Evolutionary conservation across 2,329 filamentous ascomycete species (phyloP).

Genomic region (Aspergillus felis): DNA sequence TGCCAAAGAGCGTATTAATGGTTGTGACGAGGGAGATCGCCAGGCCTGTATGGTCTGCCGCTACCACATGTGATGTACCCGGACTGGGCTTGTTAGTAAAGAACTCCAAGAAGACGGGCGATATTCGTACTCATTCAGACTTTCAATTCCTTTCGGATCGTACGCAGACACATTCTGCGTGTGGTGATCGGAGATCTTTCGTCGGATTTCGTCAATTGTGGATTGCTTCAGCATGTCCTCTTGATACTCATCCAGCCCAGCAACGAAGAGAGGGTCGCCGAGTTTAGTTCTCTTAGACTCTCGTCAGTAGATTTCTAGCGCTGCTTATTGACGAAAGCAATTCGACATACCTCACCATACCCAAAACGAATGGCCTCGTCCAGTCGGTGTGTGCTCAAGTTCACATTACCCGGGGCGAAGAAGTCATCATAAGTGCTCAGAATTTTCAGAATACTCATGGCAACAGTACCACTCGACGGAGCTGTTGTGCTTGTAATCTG

Average conservation of each 20-base stretch:
- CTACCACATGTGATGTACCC: conserved; percentile 54
- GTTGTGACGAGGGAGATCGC: conserved; percentile 81
- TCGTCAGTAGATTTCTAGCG: conserved; percentile 8
- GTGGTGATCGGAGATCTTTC: conserved; percentile 65
- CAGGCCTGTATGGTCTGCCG: conserved; percentile 69
- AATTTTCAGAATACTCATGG: conserved; percentile 73
- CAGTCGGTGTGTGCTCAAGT: conserved; percentile 74
- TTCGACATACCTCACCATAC: conserved; percentile 57
- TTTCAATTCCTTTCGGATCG: conserved; percentile 63
- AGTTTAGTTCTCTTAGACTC: conserved; percentile 62
- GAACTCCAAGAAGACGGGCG: neutral
- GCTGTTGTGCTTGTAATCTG: conserved; percentile 63
- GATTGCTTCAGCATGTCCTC: conserved; percentile 60
- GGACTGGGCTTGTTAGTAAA: conserved; percentile 27
- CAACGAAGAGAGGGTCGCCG: conserved; percentile 75
- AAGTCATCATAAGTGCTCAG: conserved; percentile 71
- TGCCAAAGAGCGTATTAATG: conserved; percentile 82
- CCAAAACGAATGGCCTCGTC: conserved; percentile 87
- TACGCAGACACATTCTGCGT: conserved; percentile 74
- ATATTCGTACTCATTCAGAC: conserved; percentile 54
- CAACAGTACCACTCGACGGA: conserved; percentile 74
- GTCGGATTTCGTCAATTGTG: conserved; percentile 58
- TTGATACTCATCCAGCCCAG: conserved; percentile 61
- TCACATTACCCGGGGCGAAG: conserved; percentile 52
- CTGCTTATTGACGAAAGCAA: neutral